Evolutionary conservation across 129 eudicot species (phyloP), one percentile per base, ranked within the genome.

Genomic region (Calendula officinalis): DNA sequence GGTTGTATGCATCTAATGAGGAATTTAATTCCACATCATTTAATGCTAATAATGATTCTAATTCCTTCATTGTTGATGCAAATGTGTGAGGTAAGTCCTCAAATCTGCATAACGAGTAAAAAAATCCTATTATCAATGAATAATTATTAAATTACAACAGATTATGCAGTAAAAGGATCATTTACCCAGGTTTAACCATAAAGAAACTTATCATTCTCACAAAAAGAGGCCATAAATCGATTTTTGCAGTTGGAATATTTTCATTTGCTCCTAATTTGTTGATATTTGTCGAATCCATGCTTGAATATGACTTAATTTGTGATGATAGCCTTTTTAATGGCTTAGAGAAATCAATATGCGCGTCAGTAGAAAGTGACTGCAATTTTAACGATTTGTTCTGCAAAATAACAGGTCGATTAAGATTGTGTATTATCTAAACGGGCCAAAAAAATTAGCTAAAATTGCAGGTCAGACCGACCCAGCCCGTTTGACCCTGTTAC

Each of bases 201-300:
- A 92, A 82, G 78, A 88, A 88, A 73, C 98, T 85, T 64, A 75
- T 82, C 85, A 84, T 60, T 70, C 95, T 83, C 74, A 92, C 90
- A 40, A 85, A 68, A 44, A 88, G 84, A 74, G 85, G 83, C 98
- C 96, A 92, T 10, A 92, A 14, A 36, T 91, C 86, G 54, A 60
- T 41, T 47, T 75, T 76, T 46, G 48, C 77, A 39, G 68, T 60
- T 38, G 43, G 48, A 62, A 64, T 34, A 14, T 55, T 54, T 38
- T 80, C 85, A 60, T 42, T 54, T 55, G 74, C 78, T 42, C 81
- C 69, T 56, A 55, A 41, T n/a, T 71, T 78, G 37, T 55, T 53
- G 30, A 57, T 61, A 60, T 73, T 64, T 16, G 73, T 49, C 13
- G 80, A 81, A 75, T 65, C 74, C 44, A 73, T 72, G 69, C 64